These are phyloP conservation scores for Mycena metata DNA, from an alignment of 768 basidiomycete species.

Conservation along the genomic window DNA sequence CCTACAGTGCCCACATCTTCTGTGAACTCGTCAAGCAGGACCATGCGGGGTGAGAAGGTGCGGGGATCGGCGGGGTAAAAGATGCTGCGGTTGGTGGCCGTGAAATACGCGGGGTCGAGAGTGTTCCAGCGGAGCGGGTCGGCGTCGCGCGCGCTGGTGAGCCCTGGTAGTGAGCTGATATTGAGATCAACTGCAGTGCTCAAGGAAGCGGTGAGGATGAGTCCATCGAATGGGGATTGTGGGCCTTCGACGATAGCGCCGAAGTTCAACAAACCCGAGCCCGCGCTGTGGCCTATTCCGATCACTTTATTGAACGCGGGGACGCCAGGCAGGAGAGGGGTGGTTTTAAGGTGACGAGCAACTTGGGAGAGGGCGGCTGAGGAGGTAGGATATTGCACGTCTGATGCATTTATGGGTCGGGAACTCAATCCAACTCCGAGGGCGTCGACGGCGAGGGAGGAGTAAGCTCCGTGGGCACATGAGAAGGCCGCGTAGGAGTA, in stretches of 20 bases:
- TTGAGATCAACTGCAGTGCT: too few species aligned
- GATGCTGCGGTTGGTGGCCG: background rate
- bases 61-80: too few species aligned
- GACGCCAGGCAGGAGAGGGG: slow-evolving; percentile 10
- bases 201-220: too few species aligned
- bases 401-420: slow-evolving; percentile 7
- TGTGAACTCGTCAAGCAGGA: too few species aligned
- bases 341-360: slow-evolving; percentile 14
- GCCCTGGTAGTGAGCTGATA: too few species aligned
- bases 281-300: slow-evolving; percentile 11
- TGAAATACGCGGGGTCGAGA: slow-evolving; percentile 13
- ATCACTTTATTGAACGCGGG: too few species aligned
- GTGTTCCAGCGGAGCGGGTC: background rate
- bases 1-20: too few species aligned
- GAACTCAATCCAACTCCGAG: slow-evolving; percentile 14
- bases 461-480: background rate
- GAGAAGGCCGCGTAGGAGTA: slow-evolving; percentile 21
- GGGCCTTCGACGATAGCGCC: slow-evolving; percentile 9
- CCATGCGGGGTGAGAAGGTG: too few species aligned
- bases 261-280: slow-evolving; percentile 7
- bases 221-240: too few species aligned
- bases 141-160: too few species aligned
- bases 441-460: slow-evolving; percentile 9
- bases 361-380: slow-evolving; percentile 3
- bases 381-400: slow-evolving; percentile 8